Percentiles rank a stretch among this genome's conserved stretches.
These are phyloP conservation scores for Pogostemon cablin DNA, from an alignment of 257 asterid species.

Conservation along the genomic window DNA sequence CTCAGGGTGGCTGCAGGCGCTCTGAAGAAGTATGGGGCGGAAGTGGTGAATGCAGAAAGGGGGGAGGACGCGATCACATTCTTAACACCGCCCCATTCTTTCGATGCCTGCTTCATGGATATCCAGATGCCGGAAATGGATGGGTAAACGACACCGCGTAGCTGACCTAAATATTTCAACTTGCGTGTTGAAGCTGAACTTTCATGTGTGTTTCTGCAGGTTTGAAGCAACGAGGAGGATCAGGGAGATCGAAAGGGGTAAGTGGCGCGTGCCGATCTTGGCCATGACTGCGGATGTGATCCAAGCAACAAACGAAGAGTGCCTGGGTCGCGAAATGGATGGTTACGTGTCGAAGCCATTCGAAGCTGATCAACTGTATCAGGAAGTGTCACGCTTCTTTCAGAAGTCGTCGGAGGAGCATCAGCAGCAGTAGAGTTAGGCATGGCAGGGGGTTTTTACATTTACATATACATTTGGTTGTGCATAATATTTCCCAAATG, in stretches of 20 bases:
- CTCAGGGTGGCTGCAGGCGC: slow-evolving; percentile 91
- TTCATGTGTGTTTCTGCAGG: slow-evolving; percentile 43
- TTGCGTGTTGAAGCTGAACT: not conserved
- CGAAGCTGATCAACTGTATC: slow-evolving; percentile 90
- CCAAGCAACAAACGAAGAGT: slow-evolving; percentile 80
- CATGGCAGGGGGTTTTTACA: slow-evolving; percentile 22
- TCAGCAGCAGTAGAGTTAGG: slow-evolving; percentile 28
- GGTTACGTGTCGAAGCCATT: slow-evolving; percentile 95
- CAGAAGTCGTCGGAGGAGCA: slow-evolving; percentile 38
- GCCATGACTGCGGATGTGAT: slow-evolving; percentile 99
- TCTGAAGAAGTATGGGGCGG: slow-evolving; percentile 88
- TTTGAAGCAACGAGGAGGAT: slow-evolving; percentile 80
- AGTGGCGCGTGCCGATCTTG: slow-evolving; percentile 86
- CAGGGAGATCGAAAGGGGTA: slow-evolving; percentile 55
- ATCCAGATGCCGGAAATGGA: slow-evolving; percentile 99
- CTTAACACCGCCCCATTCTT: slow-evolving; percentile 78
- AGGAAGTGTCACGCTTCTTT: slow-evolving; percentile 82
- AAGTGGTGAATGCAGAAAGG: slow-evolving; percentile 75
- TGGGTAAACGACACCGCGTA: slow-evolving; percentile 53
- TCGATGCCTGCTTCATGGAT: slow-evolving; percentile 99
- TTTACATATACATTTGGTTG: slow-evolving; percentile 34
- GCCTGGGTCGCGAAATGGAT: slow-evolving; percentile 72
- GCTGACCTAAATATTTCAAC: not conserved
- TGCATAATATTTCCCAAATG: slow-evolving; percentile 41
- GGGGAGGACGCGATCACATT: slow-evolving; percentile 68